phyloP scores from a whole-genome alignment of 2,329 filamentous ascomycete species.

The Aschersonia sp. region DNA sequence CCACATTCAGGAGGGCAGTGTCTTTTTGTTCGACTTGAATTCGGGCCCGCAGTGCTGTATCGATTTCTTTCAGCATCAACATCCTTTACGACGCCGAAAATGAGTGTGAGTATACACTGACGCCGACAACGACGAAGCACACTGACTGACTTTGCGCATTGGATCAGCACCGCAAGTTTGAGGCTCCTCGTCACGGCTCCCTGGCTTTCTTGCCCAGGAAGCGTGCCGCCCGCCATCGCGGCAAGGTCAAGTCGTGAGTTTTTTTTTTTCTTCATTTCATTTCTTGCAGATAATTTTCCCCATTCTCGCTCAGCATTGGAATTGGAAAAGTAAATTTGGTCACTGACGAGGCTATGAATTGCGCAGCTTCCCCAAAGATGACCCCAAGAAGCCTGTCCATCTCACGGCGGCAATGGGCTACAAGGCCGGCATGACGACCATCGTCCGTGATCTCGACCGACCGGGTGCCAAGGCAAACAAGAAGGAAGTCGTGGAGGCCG shows the following conservation, averaged over 20 bases:
- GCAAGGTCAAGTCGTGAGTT: slow-evolving; percentile 94
- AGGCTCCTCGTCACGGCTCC: slow-evolving; percentile 92
- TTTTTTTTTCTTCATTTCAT: slow-evolving; percentile 10
- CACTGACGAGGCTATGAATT: slow-evolving; percentile 1
- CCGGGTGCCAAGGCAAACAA: slow-evolving; percentile 99
- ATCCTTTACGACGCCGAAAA: slow-evolving; percentile 13
- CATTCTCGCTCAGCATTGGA: not conserved
- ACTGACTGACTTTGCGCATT: slow-evolving; percentile 7
- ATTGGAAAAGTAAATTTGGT: no score
- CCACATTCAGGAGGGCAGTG: slow-evolving; percentile 14
- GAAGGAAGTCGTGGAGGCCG: slow-evolving; percentile 90
- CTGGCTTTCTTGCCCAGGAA: slow-evolving; percentile 80
- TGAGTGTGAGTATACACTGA: slow-evolving; percentile 21
- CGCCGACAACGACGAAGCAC: not conserved
- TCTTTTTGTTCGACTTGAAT: slow-evolving; percentile 10
- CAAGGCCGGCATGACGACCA: slow-evolving; percentile 99
- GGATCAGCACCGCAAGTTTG: slow-evolving; percentile 40
- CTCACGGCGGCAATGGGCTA: slow-evolving; percentile 97
- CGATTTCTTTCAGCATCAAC: no score
- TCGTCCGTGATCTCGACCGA: slow-evolving; percentile 98
- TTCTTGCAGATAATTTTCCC: not conserved
- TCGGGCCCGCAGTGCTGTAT: no score
- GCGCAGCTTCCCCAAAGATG: slow-evolving; percentile 97
- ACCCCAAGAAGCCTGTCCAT: slow-evolving; percentile 98
- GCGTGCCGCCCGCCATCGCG: slow-evolving; percentile 85